Conservation (phyloP, 139 green algal species). For the Desmodesmus armatus region DNA sequence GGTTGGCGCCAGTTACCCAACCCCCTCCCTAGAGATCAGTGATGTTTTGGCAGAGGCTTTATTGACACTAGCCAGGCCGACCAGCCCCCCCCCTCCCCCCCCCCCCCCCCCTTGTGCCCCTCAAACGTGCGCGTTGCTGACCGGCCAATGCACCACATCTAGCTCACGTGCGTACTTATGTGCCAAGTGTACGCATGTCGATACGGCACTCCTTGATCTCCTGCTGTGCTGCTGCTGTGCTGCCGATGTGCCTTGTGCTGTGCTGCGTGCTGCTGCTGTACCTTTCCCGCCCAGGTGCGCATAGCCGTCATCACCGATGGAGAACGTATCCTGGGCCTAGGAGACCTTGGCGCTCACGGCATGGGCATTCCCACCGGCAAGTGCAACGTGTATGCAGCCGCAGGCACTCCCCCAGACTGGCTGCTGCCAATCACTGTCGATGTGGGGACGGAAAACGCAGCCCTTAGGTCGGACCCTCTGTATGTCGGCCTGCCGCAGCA, state of each 20-base stretch:
- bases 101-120: too few relatives aligned
- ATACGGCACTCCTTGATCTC: not conserved
- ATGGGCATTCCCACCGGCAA: constrained; percentile 80
- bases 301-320: constrained; percentile 66
- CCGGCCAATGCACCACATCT: too few relatives aligned
- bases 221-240: not conserved
- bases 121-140: too few relatives aligned
- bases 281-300: too few relatives aligned
- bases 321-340: constrained; percentile 81
- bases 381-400: constrained; percentile 64
- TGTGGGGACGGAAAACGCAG: constrained; percentile 85
- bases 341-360: constrained; percentile 81
- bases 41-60: too few relatives aligned
- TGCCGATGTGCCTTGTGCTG: not conserved
- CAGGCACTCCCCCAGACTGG: constrained; percentile 57
- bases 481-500: constrained; percentile 70
- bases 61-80: too few relatives aligned
- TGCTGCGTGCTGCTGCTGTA: not conserved
- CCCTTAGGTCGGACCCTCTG: constrained; percentile 73
- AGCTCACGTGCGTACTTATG: too few relatives aligned
- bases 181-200: too few relatives aligned
- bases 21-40: too few relatives aligned
- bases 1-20: too few relatives aligned
- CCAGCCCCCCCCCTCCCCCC: too few relatives aligned
- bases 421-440: constrained; percentile 85